Conservation (phyloP, 352 stramenopile genomes). For the Phytopythium mirpurense region DNA sequence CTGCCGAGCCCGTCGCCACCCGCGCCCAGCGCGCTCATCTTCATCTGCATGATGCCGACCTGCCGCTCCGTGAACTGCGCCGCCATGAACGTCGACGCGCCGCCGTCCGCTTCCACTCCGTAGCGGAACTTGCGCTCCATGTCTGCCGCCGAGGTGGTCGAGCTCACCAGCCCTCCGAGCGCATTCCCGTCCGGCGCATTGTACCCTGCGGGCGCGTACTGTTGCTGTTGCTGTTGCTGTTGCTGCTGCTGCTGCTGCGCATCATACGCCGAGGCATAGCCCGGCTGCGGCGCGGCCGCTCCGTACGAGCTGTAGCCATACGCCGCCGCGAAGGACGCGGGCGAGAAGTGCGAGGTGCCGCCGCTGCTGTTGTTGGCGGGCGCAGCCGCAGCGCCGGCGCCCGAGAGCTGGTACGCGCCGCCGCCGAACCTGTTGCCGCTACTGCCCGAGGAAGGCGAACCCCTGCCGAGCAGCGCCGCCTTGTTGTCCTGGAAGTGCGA, state of each 20-base stretch:
- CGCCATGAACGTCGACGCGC: slow-evolving; percentile 1
- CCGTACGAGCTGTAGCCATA: slow-evolving; percentile 32
- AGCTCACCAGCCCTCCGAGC: slow-evolving; percentile 53
- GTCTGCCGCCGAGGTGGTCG: slow-evolving; percentile 27
- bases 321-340: slow-evolving; percentile 24
- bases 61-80: slow-evolving; percentile 25
- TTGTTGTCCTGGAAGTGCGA: slow-evolving; percentile 22
- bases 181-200: slow-evolving; percentile 29
- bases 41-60: slow-evolving; percentile 38
- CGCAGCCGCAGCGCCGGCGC: background rate
- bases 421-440: slow-evolving; percentile 21
- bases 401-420: slow-evolving; percentile 2
- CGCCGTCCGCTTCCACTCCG: slow-evolving; percentile 10
- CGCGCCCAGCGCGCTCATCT: slow-evolving; percentile 12
- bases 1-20: slow-evolving; percentile 6
- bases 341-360: slow-evolving; percentile 21
- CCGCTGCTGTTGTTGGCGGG: slow-evolving; percentile 16
- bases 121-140: slow-evolving; percentile 35
- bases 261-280: slow-evolving; percentile 17
- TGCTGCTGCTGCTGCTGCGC: slow-evolving; percentile 21
- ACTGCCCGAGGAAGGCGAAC: too few relatives aligned
- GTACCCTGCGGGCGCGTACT: slow-evolving; percentile 10
- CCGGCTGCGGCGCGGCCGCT: slow-evolving; percentile 13
- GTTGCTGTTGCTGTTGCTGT: too few relatives aligned
- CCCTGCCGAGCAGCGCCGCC: slow-evolving; percentile 25